These are phyloP conservation scores for Paraphoma sp. DNA, from an alignment of 2,329 filamentous ascomycete genomes.

Conservation along the genomic window DNA sequence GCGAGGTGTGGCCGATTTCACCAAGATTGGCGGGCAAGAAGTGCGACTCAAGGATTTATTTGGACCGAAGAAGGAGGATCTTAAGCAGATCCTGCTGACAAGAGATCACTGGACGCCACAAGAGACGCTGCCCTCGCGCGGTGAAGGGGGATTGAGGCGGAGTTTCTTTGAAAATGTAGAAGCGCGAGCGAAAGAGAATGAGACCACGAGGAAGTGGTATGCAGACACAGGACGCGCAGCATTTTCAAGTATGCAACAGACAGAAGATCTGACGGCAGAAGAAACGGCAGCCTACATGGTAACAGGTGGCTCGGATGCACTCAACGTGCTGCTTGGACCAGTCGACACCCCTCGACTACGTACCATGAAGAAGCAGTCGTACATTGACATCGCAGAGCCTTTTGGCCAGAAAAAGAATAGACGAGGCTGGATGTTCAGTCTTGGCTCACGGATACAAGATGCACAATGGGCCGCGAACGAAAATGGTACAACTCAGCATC, in stretches of 20 bases:
- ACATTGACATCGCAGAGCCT: slow-evolving; percentile 53
- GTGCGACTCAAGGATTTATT: slow-evolving; percentile 58
- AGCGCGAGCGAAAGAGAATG: slow-evolving; percentile 53
- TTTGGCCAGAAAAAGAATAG: slow-evolving; percentile 36
- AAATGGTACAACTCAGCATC: slow-evolving; percentile 59
- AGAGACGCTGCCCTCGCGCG: slow-evolving; percentile 56
- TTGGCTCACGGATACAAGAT: slow-evolving; percentile 61
- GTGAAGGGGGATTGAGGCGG: slow-evolving; percentile 47
- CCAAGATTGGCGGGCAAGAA: slow-evolving; percentile 38
- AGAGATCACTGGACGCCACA: slow-evolving; percentile 61
- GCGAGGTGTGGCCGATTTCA: slow-evolving; percentile 40
- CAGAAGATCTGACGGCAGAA: slow-evolving; percentile 41
- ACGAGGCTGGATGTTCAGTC: slow-evolving; percentile 62
- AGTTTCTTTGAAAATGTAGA: slow-evolving; percentile 54
- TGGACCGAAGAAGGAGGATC: slow-evolving; percentile 58
- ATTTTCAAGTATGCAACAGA: slow-evolving; percentile 54
- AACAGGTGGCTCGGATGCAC: slow-evolving; percentile 35
- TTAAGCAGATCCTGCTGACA: slow-evolving; percentile 55
- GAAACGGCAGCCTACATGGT: slow-evolving; percentile 54
- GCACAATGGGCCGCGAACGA: slow-evolving; percentile 54
- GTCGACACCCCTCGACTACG: slow-evolving; percentile 52
- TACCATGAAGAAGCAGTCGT: slow-evolving; percentile 50
- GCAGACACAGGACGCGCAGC: slow-evolving; percentile 47
- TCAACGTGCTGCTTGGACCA: slow-evolving; percentile 60
- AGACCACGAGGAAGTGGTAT: slow-evolving; percentile 62